These are phyloP conservation scores for Sutorius australiensis DNA, from an alignment of 768 basidiomycete species.

Conservation along the genomic window DNA sequence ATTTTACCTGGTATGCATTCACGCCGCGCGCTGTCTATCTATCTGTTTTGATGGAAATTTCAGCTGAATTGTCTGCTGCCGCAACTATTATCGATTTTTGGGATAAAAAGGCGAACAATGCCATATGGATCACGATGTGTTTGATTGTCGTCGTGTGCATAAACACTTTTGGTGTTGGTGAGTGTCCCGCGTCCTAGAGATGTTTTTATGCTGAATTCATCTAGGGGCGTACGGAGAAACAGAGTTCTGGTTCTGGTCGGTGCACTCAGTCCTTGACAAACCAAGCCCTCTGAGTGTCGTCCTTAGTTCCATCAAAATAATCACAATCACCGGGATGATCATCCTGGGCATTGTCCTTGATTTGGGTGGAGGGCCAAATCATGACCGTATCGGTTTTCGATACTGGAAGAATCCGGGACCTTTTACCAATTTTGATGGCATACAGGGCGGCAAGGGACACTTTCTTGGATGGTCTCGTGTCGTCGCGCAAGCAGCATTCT, in stretches of 20 bases:
- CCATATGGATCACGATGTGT: conserved; percentile 50
- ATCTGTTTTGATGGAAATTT: neutral
- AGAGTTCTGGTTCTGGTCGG: conserved; percentile 43
- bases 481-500: conserved; percentile 53
- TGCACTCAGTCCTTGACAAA: neutral
- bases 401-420: conserved; percentile 52
- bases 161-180: conserved; percentile 37
- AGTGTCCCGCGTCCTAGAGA: neutral
- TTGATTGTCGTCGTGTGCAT: conserved; percentile 44
- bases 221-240: conserved; percentile 38
- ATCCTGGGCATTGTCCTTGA: conserved; percentile 43
- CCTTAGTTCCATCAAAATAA: conserved; percentile 47
- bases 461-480: conserved; percentile 50
- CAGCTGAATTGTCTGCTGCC: conserved; percentile 44
- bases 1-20: conserved; percentile 16
- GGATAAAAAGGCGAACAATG: conserved; percentile 36
- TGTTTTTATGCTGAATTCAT: neutral
- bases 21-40: too few species aligned
- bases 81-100: conserved; percentile 48
- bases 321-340: conserved; percentile 40
- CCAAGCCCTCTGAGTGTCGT: neutral
- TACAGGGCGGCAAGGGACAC: conserved; percentile 40
- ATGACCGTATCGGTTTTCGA: conserved; percentile 46
- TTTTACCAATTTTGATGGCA: conserved; percentile 41
- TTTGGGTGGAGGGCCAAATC: conserved; percentile 51